Evolutionary conservation across 2,329 filamentous ascomycete species (phyloP), one percentile per base, ranked within the genome.

Genomic region (Claviceps citrina): DNA sequence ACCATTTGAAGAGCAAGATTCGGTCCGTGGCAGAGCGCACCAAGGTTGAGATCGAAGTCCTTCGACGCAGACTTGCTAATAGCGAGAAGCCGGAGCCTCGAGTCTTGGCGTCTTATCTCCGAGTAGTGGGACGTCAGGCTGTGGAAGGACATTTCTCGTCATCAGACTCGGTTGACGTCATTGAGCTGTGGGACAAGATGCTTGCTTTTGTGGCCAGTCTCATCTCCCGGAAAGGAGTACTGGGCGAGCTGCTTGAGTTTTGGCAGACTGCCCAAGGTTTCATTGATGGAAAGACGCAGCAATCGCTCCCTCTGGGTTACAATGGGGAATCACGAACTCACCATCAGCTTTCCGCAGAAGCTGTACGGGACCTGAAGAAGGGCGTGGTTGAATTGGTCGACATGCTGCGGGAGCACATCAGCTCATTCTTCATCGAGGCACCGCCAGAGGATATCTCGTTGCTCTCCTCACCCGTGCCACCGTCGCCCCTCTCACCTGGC

Each of bases 131-230:
- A 13, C 77, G 78, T 6, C 82, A 82, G 51, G 66, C 71, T 1
- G 65, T 77, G 5, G 72, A 77, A 39, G 74, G 73, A 41, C 73
- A 71, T 47, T 63, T 66, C 8, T 66, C 70, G 19, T 73, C 78
- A 9, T 70, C 86, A n/a, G 91, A 98, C 56, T 76, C 79, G 0
- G 63, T 79, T 3, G 80, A 89, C 35, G 72, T 95, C 12, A 71
- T 93, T 46, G 86, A 94, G 49, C 72, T 96, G 44, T 98, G 91
- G 91, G 87, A 95, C 52, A 84, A 87, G 55, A 78, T 93, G 46
- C 66, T 84, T 43, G 65, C 71, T 0, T 91, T 85, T 46, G 58
- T 96, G 44, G 78, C 65, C 8, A 75, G 72, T 31, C 68, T 98
- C 30, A 65, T 98, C 0, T 87, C 85, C 0, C 63, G 78, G 6